Base-by-base conservation (phyloP, 2,329 filamentous ascomycete genomes). In the Aspergillus floridensis region DNA sequence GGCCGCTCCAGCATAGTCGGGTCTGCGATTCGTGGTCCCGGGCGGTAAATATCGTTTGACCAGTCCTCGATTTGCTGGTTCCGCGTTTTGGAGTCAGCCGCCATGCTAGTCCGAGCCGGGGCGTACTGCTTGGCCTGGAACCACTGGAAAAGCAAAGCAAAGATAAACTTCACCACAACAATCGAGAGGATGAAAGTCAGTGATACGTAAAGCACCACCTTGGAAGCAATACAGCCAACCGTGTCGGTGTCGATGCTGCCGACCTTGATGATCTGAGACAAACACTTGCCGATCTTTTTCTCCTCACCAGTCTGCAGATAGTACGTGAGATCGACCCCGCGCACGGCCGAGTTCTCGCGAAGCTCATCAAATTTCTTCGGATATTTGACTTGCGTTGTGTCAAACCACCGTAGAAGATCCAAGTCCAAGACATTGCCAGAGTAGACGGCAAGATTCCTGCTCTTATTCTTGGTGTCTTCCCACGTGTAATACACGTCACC, bases 401-500 rank as follows among this genome's bases (percentile, higher is more conserved):
- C 92, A 79, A 99, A 93, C 92, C 92, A 99, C 59, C 88, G 82
- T 26, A 99, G 81, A 31, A 99, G 84, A 68, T 96, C 85, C 29
- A 99, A 81, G 72, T 99, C 95, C 46, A 99, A 82, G 4, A 99
- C 95, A 70, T 90, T 92, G 57, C 93, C 93, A 14, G 93, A 96
- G 77, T 96, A 99, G 2, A 98, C 92, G 66, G 96, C 87, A 49
- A 99, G 82, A 71, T 98, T 98, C 59, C 95, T 90, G 32, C 89
- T 91, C 63, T 78, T 85, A 76, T 99, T 99, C 72, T 86, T 91
- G 67, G 98, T 86, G 69, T 99, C 95, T 24, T 93, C 87, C 95
- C 95, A 99, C 2, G 89, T 96, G 73, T 92, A 99, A 77, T 93
- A 99, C 16, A 99, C 93, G 67, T 97, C 92, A 2, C 93, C 95